These are phyloP conservation scores for Trichoderma asperellum DNA, from an alignment of 2,329 filamentous ascomycete genomes.

Conservation along the genomic window DNA sequence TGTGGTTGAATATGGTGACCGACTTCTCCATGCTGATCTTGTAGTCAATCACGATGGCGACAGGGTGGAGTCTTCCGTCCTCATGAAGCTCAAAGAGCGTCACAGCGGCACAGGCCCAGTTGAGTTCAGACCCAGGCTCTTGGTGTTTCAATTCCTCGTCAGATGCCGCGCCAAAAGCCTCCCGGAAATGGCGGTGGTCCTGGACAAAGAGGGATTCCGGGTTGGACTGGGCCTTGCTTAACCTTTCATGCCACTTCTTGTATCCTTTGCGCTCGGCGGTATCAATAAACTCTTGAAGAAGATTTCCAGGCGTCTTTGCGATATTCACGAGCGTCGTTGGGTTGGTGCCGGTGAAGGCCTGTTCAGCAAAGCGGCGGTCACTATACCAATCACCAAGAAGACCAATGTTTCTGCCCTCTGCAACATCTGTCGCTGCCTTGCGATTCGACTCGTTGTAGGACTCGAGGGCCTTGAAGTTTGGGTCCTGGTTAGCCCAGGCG, in stretches of 20 bases:
- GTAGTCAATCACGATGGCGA: neutral
- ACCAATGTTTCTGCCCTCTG: neutral
- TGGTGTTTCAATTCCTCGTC: neutral
- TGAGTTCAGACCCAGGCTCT: neutral
- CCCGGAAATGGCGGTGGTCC: neutral
- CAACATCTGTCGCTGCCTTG: neutral
- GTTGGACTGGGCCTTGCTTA: neutral
- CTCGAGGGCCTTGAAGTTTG: neutral
- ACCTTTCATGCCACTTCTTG: neutral
- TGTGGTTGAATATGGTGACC: neutral
- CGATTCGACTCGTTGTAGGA: constrained; percentile 1
- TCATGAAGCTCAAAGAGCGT: neutral
- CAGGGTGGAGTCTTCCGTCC: neutral
- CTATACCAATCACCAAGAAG: constrained; percentile 5
- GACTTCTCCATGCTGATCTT: neutral
- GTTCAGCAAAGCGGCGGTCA: constrained; percentile 2
- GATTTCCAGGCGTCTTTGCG: neutral
- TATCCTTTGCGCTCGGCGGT: neutral
- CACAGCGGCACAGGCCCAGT: neutral
- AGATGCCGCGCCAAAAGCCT: neutral
- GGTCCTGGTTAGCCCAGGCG: neutral
- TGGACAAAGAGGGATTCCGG: neutral
- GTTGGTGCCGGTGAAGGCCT: constrained; percentile 1
- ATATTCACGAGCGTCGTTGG: neutral
- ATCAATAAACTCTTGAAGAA: neutral